Conservation (phyloP, 495 filamentous ascomycete genomes). For the Bombardia bombarda region DNA sequence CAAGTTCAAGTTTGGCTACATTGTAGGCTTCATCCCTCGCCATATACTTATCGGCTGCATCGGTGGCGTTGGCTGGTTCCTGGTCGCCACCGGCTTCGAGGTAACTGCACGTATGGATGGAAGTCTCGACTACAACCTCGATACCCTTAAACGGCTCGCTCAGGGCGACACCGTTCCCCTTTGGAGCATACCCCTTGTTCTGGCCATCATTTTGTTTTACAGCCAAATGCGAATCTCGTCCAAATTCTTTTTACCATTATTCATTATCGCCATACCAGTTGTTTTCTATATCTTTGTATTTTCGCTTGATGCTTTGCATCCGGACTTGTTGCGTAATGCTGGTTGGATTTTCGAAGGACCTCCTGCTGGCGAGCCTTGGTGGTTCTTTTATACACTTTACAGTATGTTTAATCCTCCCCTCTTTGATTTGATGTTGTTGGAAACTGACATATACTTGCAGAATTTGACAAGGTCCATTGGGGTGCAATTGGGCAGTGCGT, state of each 20-base stretch:
- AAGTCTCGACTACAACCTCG: constrained; percentile 67
- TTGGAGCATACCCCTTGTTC: constrained; percentile 71
- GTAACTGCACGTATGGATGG: constrained; percentile 87
- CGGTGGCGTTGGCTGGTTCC: constrained; percentile 95
- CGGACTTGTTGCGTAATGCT: constrained; percentile 51
- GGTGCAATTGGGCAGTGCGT: constrained; percentile 68
- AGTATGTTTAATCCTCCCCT: constrained; percentile 42
- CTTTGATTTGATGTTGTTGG: constrained; percentile 7
- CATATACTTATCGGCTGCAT: constrained; percentile 97
- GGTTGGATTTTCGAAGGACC: constrained; percentile 93
- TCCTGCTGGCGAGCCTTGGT: constrained; percentile 80
- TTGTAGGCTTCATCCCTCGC: constrained; percentile 93
- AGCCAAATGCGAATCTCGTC: constrained; percentile 66
- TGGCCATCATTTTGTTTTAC: constrained; percentile 69
- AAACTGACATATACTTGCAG: constrained; percentile 34
- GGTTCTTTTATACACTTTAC: constrained; percentile 93
- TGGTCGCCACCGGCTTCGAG: constrained; percentile 84
- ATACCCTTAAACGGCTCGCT: constrained; percentile 67
- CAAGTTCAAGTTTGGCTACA: constrained; percentile 70
- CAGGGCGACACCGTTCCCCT: constrained; percentile 63
- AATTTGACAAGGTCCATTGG: constrained; percentile 52
- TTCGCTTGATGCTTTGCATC: constrained; percentile 52
- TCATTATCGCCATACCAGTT: constrained; percentile 71
- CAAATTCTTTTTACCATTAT: constrained; percentile 77
- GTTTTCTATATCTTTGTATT: constrained; percentile 78